Conservation (phyloP, 116 monocot species). For the Iris pallida region DNA sequence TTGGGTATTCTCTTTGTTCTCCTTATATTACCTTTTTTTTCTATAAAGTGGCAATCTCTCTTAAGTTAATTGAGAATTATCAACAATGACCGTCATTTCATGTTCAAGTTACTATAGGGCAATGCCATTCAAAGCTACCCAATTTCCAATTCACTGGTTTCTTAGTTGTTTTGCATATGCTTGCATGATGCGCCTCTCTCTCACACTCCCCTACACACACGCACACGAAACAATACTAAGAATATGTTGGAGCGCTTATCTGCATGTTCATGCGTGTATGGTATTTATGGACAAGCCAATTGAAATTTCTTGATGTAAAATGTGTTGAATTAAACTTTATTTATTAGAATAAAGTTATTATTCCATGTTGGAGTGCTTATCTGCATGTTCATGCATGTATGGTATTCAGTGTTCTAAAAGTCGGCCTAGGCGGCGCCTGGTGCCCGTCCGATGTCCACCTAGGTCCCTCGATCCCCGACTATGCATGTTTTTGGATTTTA, state of each 20-base stretch:
- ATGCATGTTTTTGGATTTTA: too few relatives aligned
- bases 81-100: not conserved
- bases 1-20: slow-evolving; percentile 59
- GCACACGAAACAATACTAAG: too few relatives aligned
- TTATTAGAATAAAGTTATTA: not conserved
- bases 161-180: not conserved
- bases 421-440: too few relatives aligned
- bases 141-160: not conserved
- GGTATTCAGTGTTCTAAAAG: too few relatives aligned
- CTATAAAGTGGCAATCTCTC: not conserved
- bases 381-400: too few relatives aligned
- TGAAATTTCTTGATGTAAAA: not conserved
- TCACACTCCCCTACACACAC: too few relatives aligned
- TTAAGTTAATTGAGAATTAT: not conserved
- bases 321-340: too few relatives aligned
- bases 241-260: too few relatives aligned
- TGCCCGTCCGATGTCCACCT: too few relatives aligned
- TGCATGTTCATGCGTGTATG: too few relatives aligned
- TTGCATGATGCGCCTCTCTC: not conserved
- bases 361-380: too few relatives aligned
- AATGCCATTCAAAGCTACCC: not conserved
- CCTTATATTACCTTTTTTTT: slow-evolving; percentile 1
- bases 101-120: not conserved
- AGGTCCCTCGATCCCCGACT: too few relatives aligned
- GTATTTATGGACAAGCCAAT: not conserved